phyloP scores from a whole-genome alignment of 1,139 yeast genomes.

The Debaryomycetaceae sp. region DNA sequence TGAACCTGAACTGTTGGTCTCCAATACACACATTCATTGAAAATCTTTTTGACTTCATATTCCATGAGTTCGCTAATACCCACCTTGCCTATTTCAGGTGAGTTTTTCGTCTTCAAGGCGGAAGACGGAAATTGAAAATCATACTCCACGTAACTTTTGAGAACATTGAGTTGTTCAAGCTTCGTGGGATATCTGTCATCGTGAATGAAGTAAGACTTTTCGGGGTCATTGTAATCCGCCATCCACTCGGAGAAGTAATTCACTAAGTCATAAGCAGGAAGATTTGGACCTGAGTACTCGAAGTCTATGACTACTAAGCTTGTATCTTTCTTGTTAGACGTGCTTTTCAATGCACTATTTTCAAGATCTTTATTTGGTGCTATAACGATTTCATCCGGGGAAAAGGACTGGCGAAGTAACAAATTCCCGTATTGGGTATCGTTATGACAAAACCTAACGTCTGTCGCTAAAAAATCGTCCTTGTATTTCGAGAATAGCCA shows the following conservation, averaged over 20 bases:
- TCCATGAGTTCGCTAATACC: slow-evolving; percentile 34
- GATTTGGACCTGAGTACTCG: slow-evolving; percentile 93
- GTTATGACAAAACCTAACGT: slow-evolving; percentile 82
- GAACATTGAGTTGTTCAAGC: slow-evolving; percentile 65
- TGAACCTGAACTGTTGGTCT: slow-evolving; percentile 72
- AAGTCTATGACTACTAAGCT: slow-evolving; percentile 91
- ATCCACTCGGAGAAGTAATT: slow-evolving; percentile 95
- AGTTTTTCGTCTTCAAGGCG: slow-evolving; percentile 21
- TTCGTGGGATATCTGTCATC: slow-evolving; percentile 59
- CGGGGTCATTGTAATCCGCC: slow-evolving; percentile 80
- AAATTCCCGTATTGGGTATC: slow-evolving; percentile 96
- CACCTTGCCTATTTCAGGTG: slow-evolving; percentile 14
- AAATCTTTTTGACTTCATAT: slow-evolving; percentile 53
- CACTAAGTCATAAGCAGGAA: slow-evolving; percentile 85
- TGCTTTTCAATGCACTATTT: slow-evolving; percentile 12
- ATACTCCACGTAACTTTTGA: slow-evolving; percentile 68
- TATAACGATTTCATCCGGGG: slow-evolving; percentile 34
- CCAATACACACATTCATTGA: slow-evolving; percentile 72
- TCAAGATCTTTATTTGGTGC: not conserved
- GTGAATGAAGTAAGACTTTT: slow-evolving; percentile 55
- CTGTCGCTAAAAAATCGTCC: slow-evolving; percentile 37
- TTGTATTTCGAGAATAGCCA: slow-evolving; percentile 63
- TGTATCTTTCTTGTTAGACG: slow-evolving; percentile 50
- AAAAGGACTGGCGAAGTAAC: slow-evolving; percentile 44
- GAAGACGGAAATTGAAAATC: slow-evolving; percentile 41